Evolutionary conservation across 2,329 filamentous ascomycete species (phyloP).

Genomic region (Talaromyces rugulosus): DNA sequence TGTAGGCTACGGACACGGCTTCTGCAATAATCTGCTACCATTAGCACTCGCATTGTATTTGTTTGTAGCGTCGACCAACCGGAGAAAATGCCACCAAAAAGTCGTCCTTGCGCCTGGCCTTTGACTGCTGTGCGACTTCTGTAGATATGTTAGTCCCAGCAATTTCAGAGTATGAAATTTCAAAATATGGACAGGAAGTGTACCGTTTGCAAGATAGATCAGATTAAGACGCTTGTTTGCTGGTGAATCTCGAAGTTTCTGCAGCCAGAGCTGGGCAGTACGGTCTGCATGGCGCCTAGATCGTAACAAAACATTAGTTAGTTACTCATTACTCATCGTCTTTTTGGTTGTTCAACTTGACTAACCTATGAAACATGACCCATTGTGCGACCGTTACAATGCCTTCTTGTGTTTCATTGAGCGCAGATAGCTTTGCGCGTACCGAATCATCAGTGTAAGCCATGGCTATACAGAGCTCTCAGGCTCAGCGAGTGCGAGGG

Average conservation of each 20-base stretch:
- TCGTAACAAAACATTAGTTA: conserved; percentile 8
- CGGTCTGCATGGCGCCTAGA: conserved; percentile 82
- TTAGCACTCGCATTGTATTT: conserved; percentile 18
- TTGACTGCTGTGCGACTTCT: conserved; percentile 97
- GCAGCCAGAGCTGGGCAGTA: conserved; percentile 87
- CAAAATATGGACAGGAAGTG: conserved; percentile 20
- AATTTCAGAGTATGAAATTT: conserved; percentile 1
- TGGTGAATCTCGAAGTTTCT: conserved; percentile 80
- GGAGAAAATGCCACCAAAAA: conserved; percentile 90
- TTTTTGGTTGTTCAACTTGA: neutral
- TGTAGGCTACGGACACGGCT: conserved; percentile 85
- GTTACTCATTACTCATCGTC: neutral
- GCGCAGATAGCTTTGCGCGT: conserved; percentile 84
- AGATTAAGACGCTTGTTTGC: conserved; percentile 83
- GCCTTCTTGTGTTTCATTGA: conserved; percentile 97
- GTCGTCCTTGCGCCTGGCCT: conserved; percentile 85
- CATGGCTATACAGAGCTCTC: conserved; percentile 51
- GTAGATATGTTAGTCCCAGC: conserved; percentile 19
- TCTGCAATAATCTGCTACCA: conserved; percentile 68
- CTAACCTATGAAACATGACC: conserved; percentile 98
- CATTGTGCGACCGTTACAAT: conserved; percentile 96
- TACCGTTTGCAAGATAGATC: conserved; percentile 93
- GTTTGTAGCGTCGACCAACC: conserved; percentile 31
- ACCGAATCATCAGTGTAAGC: conserved; percentile 95
- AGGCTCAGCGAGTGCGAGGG: neutral